These are phyloP conservation scores for Euryodendron excelsum DNA, from an alignment of 148 eudicot species.

Conservation along the genomic window DNA sequence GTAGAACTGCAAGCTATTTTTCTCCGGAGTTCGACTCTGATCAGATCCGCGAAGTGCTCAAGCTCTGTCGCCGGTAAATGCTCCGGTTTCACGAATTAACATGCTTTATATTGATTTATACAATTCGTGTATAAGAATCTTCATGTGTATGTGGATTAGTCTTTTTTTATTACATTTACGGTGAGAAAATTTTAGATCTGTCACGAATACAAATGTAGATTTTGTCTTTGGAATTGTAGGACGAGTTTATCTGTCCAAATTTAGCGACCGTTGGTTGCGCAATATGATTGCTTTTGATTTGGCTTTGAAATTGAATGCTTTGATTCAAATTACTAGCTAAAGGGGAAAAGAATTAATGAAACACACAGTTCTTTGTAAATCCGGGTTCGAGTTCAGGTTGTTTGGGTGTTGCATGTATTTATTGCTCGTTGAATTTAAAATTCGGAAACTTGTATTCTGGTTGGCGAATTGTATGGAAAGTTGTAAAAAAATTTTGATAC, in stretches of 20 bases:
- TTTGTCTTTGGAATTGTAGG: neutral
- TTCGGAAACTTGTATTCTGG: too few relatives aligned
- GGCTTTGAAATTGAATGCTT: neutral
- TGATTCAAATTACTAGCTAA: neutral
- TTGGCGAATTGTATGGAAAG: neutral
- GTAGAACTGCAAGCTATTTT: neutral
- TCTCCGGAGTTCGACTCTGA: neutral
- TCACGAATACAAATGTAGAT: neutral
- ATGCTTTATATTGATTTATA: neutral
- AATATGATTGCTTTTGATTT: neutral
- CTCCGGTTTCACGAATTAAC: neutral
- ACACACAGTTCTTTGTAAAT: neutral
- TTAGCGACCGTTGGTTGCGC: neutral
- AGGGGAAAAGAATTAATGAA: neutral
- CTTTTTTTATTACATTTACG: too few relatives aligned
- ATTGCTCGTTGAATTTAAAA: neutral
- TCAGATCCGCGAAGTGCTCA: slow-evolving; percentile 1
- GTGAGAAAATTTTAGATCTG: slow-evolving; percentile 11
- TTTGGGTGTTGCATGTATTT: neutral
- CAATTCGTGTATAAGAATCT: neutral
- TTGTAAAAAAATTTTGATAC: neutral
- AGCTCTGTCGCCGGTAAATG: neutral
- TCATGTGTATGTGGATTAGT: neutral
- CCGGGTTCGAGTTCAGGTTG: neutral
- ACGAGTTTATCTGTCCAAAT: neutral